These are phyloP conservation scores for Gymnopilus dilepis DNA, from an alignment of 768 basidiomycete species.

Conservation along the genomic window DNA sequence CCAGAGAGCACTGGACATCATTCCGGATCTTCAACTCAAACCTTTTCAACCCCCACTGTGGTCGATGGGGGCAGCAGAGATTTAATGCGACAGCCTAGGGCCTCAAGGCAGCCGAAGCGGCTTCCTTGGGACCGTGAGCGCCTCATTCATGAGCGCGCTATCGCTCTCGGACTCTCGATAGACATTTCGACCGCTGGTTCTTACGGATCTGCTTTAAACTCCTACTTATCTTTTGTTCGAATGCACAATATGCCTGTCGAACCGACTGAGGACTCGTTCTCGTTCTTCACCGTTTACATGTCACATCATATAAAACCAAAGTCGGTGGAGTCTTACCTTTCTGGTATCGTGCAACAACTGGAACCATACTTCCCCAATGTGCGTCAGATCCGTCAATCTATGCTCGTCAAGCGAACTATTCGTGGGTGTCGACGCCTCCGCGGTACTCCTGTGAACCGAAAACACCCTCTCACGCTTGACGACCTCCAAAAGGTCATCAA, in stretches of 20 bases:
- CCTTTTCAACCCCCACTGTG: slow-evolving; percentile 19
- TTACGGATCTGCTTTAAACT: slow-evolving; percentile 40
- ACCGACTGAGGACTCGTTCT: slow-evolving; percentile 40
- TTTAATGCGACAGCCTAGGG: slow-evolving; percentile 20
- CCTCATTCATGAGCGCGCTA: slow-evolving; percentile 32
- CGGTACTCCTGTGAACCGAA: slow-evolving; percentile 27
- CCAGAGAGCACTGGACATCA: neutral
- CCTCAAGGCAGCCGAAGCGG: slow-evolving; percentile 36
- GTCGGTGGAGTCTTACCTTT: slow-evolving; percentile 43
- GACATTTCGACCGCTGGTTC: slow-evolving; percentile 21
- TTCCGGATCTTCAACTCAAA: neutral
- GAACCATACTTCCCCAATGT: slow-evolving; percentile 40
- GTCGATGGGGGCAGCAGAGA: slow-evolving; percentile 32
- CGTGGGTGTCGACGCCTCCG: slow-evolving; percentile 33
- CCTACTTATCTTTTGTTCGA: slow-evolving; percentile 35
- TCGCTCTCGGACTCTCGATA: slow-evolving; percentile 30
- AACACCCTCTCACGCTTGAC: slow-evolving; percentile 29
- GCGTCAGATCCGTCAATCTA: slow-evolving; percentile 22
- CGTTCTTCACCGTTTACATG: slow-evolving; percentile 42
- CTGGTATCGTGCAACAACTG: slow-evolving; percentile 44
- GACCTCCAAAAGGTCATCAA: slow-evolving; percentile 18
- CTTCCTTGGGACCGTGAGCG: slow-evolving; percentile 40
- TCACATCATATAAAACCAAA: slow-evolving; percentile 39
- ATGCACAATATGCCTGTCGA: slow-evolving; percentile 33
- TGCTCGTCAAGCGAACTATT: slow-evolving; percentile 34